Base-by-base conservation (phyloP, 495 filamentous ascomycete species). In the Daldinia grandis region DNA sequence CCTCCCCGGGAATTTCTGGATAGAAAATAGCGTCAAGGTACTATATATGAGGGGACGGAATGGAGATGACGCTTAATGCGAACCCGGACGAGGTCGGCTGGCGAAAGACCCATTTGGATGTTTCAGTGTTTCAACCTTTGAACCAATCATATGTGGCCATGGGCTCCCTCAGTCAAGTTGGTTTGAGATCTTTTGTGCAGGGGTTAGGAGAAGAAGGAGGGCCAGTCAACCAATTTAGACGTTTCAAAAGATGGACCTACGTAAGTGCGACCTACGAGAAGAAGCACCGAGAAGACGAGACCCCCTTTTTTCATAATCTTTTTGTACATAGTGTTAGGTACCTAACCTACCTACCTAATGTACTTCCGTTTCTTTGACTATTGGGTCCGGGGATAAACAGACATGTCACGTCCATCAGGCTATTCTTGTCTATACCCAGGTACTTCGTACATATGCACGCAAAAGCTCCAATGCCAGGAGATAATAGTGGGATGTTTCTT, bases 21-120 rank as follows among this genome's bases (percentile, higher is more conserved):
- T 42, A 35, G 21, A 56, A 53, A 51, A 60, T 47, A 60, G 50
- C 15, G 10, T 27, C 28, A 25, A 35, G 19, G 15, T 28, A 51
- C 62, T 71, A 62, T 71, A 66, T 62, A 53, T 71, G 69, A 72
- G 54, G 54, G 58, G 35, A 50, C 31, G 64, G 60, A 19, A 64
- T 68, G 71, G 66, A 59, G 62, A 70, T 74, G 71, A 70, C 54
- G 61, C 28, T 73, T 62, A 33, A 73, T 68, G 70, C 65, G 70
- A 61, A 27, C 59, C 27, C 2, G 28, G 30, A 35, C 27, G 58
- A 66, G 42, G 30, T 24, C 14, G 57, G 47, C 9, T 12, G 64
- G 49, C 54, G 40, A 58, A 17, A 31, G 49, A 27, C 19, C 57
- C 42, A 25, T 25, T 47, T 53, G 42, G 53, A 65, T 74, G 71